Conservation (phyloP, 768 basidiomycete species). For the Termitomyces sp. region DNA sequence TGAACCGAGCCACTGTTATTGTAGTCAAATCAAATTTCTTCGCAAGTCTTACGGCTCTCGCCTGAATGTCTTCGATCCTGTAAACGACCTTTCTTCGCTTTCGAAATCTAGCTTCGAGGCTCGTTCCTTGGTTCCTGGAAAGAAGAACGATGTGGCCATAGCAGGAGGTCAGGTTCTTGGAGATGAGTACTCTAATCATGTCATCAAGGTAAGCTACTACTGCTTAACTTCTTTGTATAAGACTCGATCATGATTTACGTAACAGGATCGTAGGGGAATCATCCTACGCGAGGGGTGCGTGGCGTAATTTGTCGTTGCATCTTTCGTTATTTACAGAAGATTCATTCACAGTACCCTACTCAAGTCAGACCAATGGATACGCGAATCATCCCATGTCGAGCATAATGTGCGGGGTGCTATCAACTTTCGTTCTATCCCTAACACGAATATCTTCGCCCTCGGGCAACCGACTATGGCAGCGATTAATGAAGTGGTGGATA, state of each 20-base stretch:
- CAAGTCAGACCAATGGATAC: constrained; percentile 91
- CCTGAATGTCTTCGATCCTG: constrained; percentile 86
- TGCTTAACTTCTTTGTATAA: neutral
- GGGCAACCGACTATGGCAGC: constrained; percentile 91
- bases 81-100: constrained; percentile 79
- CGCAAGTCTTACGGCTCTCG: constrained; percentile 76
- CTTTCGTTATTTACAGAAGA: neutral
- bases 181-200: constrained; percentile 94
- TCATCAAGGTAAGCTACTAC: constrained; percentile 59
- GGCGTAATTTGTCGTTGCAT: neutral
- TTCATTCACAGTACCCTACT: constrained; percentile 56
- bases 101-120: constrained; percentile 62
- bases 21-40: constrained; percentile 81
- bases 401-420: constrained; percentile 84
- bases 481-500: constrained; percentile 69
- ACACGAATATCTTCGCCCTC: constrained; percentile 81
- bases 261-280: constrained; percentile 85
- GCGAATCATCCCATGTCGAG: constrained; percentile 60
- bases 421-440: constrained; percentile 85
- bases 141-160: constrained; percentile 68
- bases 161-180: constrained; percentile 83
- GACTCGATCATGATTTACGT: neutral
- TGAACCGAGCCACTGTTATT: neutral
- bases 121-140: constrained; percentile 55
- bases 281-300: constrained; percentile 82